These are phyloP conservation scores for Phytophthora podocarpi DNA, from an alignment of 352 stramenopile species.

Conservation along the genomic window DNA sequence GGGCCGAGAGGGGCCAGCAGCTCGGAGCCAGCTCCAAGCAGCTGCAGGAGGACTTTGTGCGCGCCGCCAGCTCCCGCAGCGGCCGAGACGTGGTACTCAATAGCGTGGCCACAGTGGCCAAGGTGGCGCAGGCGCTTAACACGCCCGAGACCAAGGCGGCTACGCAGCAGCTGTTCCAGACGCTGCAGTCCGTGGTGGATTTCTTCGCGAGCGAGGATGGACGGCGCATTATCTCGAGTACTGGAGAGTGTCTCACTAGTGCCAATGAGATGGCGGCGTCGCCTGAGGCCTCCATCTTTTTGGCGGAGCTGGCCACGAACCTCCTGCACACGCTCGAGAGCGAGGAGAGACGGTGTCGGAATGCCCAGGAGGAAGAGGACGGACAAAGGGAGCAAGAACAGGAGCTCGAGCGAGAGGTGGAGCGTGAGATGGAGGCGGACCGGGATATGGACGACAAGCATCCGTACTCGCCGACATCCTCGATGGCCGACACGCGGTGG, in stretches of 20 bases:
- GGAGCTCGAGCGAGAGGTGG: slow-evolving; percentile 13
- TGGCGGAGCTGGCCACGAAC: slow-evolving; percentile 78
- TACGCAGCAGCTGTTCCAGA: slow-evolving; percentile 64
- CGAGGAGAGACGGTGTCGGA: slow-evolving; percentile 45
- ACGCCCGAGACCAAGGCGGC: slow-evolving; percentile 74
- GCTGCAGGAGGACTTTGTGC: slow-evolving; percentile 59
- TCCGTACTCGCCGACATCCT: slow-evolving; percentile 46
- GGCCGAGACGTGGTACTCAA: slow-evolving; percentile 74
- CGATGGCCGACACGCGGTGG: slow-evolving; percentile 49
- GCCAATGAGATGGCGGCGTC: slow-evolving; percentile 66
- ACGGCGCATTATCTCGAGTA: slow-evolving; percentile 58
- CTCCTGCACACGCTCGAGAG: slow-evolving; percentile 70
- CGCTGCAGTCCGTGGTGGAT: slow-evolving; percentile 72
- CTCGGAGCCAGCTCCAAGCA: slow-evolving; percentile 42
- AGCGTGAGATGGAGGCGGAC: slow-evolving; percentile 8
- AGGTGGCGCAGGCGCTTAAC: slow-evolving; percentile 72
- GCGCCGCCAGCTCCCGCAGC: slow-evolving; percentile 49
- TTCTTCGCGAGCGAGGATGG: slow-evolving; percentile 74
- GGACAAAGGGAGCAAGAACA: slow-evolving; percentile 12
- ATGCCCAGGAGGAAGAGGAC: slow-evolving; percentile 5
- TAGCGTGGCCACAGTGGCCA: slow-evolving; percentile 59
- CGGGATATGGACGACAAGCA: slow-evolving; percentile 30
- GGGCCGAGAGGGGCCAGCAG: slow-evolving; percentile 50
- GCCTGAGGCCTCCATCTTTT: slow-evolving; percentile 74
- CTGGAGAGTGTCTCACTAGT: slow-evolving; percentile 53